These are phyloP conservation scores for Andrographis paniculata DNA, from an alignment of 305 asterid species.

Conservation along the genomic window DNA sequence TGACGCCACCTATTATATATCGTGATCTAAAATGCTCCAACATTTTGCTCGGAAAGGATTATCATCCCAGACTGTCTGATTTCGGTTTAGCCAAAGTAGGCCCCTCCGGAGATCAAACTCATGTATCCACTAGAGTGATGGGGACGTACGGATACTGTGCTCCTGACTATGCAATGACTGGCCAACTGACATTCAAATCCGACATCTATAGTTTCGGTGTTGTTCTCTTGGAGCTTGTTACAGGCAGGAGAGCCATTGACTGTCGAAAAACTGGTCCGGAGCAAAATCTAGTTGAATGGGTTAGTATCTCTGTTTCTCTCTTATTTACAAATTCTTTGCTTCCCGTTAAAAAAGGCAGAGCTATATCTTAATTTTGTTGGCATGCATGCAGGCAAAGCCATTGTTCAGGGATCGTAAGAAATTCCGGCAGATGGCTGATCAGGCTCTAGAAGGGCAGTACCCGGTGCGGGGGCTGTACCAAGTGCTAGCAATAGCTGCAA, in stretches of 20 bases:
- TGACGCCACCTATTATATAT: conserved; percentile 60
- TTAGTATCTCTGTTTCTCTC: too few relatives aligned
- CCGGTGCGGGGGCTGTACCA: conserved; percentile 69
- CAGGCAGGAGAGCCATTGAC: conserved; percentile 76
- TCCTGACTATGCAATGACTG: conserved; percentile 86
- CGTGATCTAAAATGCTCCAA: conserved; percentile 82
- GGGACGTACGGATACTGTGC: conserved; percentile 91
- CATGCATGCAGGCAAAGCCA: conserved; percentile 52
- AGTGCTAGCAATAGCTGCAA: conserved; percentile 81
- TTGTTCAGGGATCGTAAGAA: conserved; percentile 68
- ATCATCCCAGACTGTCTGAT: conserved; percentile 67
- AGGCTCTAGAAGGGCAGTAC: conserved; percentile 51
- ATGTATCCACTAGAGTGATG: conserved; percentile 87
- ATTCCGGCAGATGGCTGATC: conserved; percentile 72
- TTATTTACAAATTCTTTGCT: too few relatives aligned
- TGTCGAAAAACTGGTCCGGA: conserved; percentile 28
- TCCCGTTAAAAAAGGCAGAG: too few relatives aligned
- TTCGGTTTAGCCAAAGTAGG: conserved; percentile 84
- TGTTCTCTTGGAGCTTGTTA: conserved; percentile 69
- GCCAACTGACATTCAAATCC: conserved; percentile 72
- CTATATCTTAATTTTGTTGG: not conserved
- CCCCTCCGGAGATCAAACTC: conserved; percentile 71
- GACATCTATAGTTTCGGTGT: conserved; percentile 90
- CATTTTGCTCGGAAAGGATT: conserved; percentile 64
- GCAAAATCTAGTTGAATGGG: conserved; percentile 63